Evolutionary conservation across 2,329 filamentous ascomycete genomes (phyloP), one percentile per base, ranked within the genome.

Genomic region (Epichloe typhina): DNA sequence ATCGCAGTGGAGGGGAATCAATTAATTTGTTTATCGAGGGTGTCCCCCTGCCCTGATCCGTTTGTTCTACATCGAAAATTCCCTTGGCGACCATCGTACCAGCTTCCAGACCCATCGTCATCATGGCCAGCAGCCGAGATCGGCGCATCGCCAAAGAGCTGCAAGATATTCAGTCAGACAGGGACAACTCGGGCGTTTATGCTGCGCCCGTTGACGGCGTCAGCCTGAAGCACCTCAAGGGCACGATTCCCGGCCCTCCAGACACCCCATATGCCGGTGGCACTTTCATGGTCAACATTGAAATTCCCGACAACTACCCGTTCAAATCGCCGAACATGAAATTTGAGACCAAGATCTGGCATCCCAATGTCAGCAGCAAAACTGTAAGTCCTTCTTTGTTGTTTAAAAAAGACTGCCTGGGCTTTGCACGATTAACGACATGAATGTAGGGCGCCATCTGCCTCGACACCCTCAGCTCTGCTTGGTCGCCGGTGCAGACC

Each of bases 401-500:
- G 15, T 33, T 35, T 3, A 4, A 19, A 13, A 15, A 17, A 8
- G 19, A 37, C n/a, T 12, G 12, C 31, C 19, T 5, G 11, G 46
- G 15, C 36, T 12, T 17, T 38, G 19, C 40, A 17, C 44, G 21
- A n/a, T 35, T 49, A 35, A 49, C 47, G 36, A 12, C 23, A 3
- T 37, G 7, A 9, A 21, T 12, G n/a, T 55, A 97, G 88, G 93
- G 93, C 51, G 91, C 90, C 26, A 98, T 98, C 65, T 98, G 93
- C 63, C 82, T 98, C 50, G 93, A 98, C 64, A 97, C 90, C 0
- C 78, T 98, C 15, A 84, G 86, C 9, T 79, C 79, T 12, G 88
- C 86, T 59, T 98, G 93, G 93, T 95, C 91, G 5, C 93, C 93
- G 0, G 90, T 98, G 23, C 79, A 96, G 54, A 98, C 91, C 13